These are phyloP conservation scores for Coemansia sp. DNA, from an alignment of 192 early-diverging fungal genomes.

Conservation along the genomic window DNA sequence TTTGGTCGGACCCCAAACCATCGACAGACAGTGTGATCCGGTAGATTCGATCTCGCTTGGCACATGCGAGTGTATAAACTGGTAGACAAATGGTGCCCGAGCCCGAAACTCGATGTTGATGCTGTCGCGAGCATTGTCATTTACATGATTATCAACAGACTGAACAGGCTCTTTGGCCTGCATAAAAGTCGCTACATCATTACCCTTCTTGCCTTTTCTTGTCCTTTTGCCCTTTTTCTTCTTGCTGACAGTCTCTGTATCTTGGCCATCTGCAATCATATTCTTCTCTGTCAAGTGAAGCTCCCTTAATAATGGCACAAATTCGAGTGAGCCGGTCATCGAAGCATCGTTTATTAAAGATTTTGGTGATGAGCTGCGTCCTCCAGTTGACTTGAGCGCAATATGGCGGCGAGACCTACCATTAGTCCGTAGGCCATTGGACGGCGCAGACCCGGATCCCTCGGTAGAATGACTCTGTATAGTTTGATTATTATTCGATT, in stretches of 20 bases:
- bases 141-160: too few species aligned
- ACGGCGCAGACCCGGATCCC: too few species aligned
- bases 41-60: constrained; percentile 8
- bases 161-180: too few species aligned
- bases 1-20: constrained; percentile 28
- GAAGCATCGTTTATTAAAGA: too few species aligned
- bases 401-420: not conserved
- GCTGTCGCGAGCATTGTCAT: too few species aligned
- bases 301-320: not conserved
- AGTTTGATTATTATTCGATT: not conserved
- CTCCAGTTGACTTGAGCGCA: constrained; percentile 2
- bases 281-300: too few species aligned
- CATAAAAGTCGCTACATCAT: not conserved
- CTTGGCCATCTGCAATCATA: too few species aligned
- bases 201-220: too few species aligned
- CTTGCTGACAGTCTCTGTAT: too few species aligned
- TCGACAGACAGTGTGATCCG: constrained; percentile 27
- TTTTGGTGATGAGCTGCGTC: not conserved
- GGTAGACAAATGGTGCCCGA: constrained; percentile 36
- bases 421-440: not conserved
- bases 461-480: too few species aligned
- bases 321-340: too few species aligned
- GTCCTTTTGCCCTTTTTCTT: too few species aligned
- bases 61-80: constrained; percentile 29
- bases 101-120: not conserved